phyloP scores from a whole-genome alignment of 345 rosid species.

The Draba incana region DNA sequence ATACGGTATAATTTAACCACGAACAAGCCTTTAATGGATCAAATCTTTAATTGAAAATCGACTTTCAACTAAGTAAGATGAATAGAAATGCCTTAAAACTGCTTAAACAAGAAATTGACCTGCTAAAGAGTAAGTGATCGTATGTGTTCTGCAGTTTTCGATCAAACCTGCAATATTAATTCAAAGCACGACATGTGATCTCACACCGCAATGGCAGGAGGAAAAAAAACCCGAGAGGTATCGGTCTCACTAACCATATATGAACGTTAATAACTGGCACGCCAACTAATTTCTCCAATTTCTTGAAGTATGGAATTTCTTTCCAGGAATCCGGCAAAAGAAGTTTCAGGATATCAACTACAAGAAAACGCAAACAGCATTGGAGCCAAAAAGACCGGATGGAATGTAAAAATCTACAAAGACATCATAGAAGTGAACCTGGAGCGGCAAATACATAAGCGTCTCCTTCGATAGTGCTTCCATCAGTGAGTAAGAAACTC shows the following conservation, averaged over 20 bases:
- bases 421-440: slow-evolving; percentile 51
- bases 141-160: slow-evolving; percentile 84
- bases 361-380: slow-evolving; percentile 22
- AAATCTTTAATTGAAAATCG: not conserved
- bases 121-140: slow-evolving; percentile 95
- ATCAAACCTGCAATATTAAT: slow-evolving; percentile 76
- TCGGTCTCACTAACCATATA: slow-evolving; percentile 75
- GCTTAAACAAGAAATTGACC: slow-evolving; percentile 46
- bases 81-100: slow-evolving; percentile 2
- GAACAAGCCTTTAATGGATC: not conserved
- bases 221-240: not conserved
- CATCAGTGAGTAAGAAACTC: slow-evolving; percentile 65
- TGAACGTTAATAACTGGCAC: slow-evolving; percentile 97
- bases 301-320: slow-evolving; percentile 80
- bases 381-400: slow-evolving; percentile 5
- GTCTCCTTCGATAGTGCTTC: slow-evolving; percentile 74
- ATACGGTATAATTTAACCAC: not conserved
- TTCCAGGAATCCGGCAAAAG: slow-evolving; percentile 84
- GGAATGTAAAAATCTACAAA: slow-evolving; percentile 5
- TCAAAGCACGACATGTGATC: slow-evolving; percentile 2
- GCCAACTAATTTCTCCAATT: slow-evolving; percentile 89
- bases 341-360: slow-evolving; percentile 92
- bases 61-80: not conserved
- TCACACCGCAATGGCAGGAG: slow-evolving; percentile 6
- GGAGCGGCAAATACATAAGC: slow-evolving; percentile 89